These are phyloP conservation scores for Nakazawaea siamensis DNA, from an alignment of 805 yeast genomes.

Conservation along the genomic window DNA sequence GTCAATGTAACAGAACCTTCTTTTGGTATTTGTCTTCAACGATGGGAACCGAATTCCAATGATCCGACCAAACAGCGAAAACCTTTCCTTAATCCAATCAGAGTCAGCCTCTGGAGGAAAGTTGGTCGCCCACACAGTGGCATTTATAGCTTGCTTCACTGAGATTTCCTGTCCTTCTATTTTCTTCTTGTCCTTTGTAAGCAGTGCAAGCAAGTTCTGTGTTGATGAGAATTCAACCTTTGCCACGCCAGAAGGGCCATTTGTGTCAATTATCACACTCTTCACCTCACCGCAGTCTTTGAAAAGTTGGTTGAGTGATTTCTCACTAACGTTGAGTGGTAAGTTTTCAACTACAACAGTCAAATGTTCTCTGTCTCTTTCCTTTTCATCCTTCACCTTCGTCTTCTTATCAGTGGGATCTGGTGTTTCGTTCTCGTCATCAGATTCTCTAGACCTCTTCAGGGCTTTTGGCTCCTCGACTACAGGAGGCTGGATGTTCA, in stretches of 20 bases:
- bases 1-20: slow-evolving; percentile 74
- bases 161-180: slow-evolving; percentile 32
- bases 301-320: slow-evolving; percentile 35
- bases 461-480: no score
- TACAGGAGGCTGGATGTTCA: no score
- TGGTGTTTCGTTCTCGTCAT: neutral
- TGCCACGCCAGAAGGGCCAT: slow-evolving; percentile 26
- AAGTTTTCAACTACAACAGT: slow-evolving; percentile 48
- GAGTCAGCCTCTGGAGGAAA: slow-evolving; percentile 50
- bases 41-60: slow-evolving; percentile 59
- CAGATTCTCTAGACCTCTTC: no score
- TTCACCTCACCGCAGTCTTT: slow-evolving; percentile 32
- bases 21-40: slow-evolving; percentile 38
- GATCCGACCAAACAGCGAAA: slow-evolving; percentile 32
- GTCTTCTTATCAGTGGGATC: no score
- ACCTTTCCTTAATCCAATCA: slow-evolving; percentile 29
- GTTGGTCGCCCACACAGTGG: slow-evolving; percentile 68
- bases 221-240: slow-evolving; percentile 49
- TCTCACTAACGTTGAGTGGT: slow-evolving; percentile 30
- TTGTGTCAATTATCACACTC: slow-evolving; percentile 11
- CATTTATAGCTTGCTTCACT: slow-evolving; percentile 35
- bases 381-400: no score
- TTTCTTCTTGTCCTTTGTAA: slow-evolving; percentile 48
- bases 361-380: slow-evolving; percentile 51
- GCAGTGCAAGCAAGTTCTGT: slow-evolving; percentile 43